A percentile compares a stretch with the other conserved stretches of the same genome.
Conservation (phyloP, 441 rosid species). For the Sinapis alba region DNA sequence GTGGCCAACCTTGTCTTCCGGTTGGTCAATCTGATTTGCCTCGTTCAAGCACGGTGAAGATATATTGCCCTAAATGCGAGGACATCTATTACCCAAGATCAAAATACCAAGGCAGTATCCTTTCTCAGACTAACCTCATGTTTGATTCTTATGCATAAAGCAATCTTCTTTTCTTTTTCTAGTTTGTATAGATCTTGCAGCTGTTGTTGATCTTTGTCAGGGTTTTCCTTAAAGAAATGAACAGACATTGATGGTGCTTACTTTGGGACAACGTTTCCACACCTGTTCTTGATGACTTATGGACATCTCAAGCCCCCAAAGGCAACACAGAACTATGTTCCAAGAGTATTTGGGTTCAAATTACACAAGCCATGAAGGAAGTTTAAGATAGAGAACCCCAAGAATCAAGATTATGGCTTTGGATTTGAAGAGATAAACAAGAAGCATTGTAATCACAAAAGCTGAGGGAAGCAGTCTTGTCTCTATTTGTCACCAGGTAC, state of each 20-base stretch:
- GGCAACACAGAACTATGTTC: slow-evolving; percentile 66
- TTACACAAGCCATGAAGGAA: slow-evolving; percentile 52
- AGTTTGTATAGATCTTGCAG: slow-evolving; percentile 12
- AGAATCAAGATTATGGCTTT: slow-evolving; percentile 16
- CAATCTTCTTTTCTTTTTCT: background rate
- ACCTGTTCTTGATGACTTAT: slow-evolving; percentile 79
- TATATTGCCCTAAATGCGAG: slow-evolving; percentile 69
- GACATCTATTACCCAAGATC: slow-evolving; percentile 73
- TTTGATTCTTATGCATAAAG: slow-evolving; percentile 5
- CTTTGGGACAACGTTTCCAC: slow-evolving; percentile 90
- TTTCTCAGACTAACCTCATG: slow-evolving; percentile 33
- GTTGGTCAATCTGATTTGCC: slow-evolving; percentile 75
- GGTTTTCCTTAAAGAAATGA: slow-evolving; percentile 48
- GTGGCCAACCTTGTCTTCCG: slow-evolving; percentile 74
- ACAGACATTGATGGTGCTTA: slow-evolving; percentile 94
- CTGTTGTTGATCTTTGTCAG: slow-evolving; percentile 27
- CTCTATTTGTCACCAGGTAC: slow-evolving; percentile 24
- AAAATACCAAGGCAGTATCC: slow-evolving; percentile 82
- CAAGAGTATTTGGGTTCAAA: slow-evolving; percentile 91
- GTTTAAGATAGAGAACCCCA: background rate
- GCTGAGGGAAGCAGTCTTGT: slow-evolving; percentile 20
- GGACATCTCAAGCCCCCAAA: slow-evolving; percentile 84
- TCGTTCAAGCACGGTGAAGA: slow-evolving; percentile 66
- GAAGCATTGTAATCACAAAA: background rate
- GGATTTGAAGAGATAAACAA: background rate